Percentiles rank a stretch among this genome's conserved stretches.
Evolutionary conservation across 2,329 filamentous ascomycete genomes (phyloP).

Genomic region (Fusarium globosum): DNA sequence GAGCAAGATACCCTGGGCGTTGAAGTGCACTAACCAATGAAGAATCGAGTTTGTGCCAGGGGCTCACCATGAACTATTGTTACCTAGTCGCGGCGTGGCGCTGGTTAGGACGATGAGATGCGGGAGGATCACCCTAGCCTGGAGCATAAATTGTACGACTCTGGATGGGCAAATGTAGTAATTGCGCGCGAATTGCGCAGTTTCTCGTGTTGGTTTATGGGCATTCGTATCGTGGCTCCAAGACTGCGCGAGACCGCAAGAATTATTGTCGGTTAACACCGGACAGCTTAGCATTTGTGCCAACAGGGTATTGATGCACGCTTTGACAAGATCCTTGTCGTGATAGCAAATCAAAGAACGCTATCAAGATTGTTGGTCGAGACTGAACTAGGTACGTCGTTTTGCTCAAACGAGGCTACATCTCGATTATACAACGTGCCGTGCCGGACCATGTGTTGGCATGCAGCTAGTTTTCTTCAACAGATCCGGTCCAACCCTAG

Average conservation of each 20-base stretch:
- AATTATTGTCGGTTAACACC: neutral
- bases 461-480: neutral
- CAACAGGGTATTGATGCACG: neutral
- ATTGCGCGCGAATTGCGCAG: neutral
- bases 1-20: neutral
- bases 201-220: neutral
- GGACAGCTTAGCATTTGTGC: neutral
- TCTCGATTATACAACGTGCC: neutral
- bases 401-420: neutral
- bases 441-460: neutral
- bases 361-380: neutral
- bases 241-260: neutral
- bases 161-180: neutral
- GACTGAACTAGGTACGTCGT: neutral
- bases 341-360: neutral
- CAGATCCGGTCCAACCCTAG: neutral
- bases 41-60: neutral
- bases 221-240: neutral
- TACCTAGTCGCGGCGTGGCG: neutral
- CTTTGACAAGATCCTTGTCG: neutral
- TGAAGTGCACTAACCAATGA: neutral
- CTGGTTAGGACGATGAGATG: neutral
- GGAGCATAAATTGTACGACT: conserved; percentile 2
- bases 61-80: neutral
- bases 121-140: conserved; percentile 1